phyloP scores from a whole-genome alignment of 2,329 filamentous ascomycete species.

The Neurospora sp. region DNA sequence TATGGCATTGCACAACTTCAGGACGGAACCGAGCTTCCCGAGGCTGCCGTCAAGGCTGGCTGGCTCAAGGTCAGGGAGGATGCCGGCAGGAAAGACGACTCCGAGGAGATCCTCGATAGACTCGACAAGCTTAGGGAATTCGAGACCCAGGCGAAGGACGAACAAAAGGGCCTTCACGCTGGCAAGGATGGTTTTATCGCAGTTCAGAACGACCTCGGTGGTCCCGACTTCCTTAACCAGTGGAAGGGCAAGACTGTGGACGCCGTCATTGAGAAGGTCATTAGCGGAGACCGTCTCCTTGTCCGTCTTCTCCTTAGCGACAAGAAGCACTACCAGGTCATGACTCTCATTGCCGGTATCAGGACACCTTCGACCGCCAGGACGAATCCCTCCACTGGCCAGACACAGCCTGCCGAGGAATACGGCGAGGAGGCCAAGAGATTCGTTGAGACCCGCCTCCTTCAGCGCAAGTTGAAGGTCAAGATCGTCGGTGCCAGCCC shows the following conservation, averaged over 20 bases:
- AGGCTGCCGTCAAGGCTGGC: constrained; percentile 75
- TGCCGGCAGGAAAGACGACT: constrained; percentile 82
- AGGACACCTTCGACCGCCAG: constrained; percentile 84
- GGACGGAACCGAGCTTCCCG: constrained; percentile 68
- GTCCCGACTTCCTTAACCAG: constrained; percentile 69
- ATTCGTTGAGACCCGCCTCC: constrained; percentile 76
- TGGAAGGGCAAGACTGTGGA: constrained; percentile 82
- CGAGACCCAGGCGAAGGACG: constrained; percentile 68
- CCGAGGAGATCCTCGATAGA: constrained; percentile 60
- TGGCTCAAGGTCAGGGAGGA: constrained; percentile 94
- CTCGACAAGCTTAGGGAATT: constrained; percentile 70
- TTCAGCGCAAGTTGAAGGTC: constrained; percentile 78
- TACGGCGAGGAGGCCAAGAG: constrained; percentile 80
- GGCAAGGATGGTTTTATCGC: constrained; percentile 58
- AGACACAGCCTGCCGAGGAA: constrained; percentile 77
- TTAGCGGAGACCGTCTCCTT: constrained; percentile 84
- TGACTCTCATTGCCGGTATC: constrained; percentile 82
- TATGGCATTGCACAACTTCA: constrained; percentile 75
- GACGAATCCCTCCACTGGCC: constrained; percentile 65
- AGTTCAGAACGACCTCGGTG: constrained; percentile 70
- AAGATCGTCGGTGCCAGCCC: constrained; percentile 79
- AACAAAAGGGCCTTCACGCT: constrained; percentile 74
- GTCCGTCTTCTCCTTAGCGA: constrained; percentile 72
- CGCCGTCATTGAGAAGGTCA: constrained; percentile 79
- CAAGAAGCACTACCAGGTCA: constrained; percentile 78